Base-by-base conservation (phyloP, 345 rosid genomes). In the Erysimum cheiranthoides region DNA sequence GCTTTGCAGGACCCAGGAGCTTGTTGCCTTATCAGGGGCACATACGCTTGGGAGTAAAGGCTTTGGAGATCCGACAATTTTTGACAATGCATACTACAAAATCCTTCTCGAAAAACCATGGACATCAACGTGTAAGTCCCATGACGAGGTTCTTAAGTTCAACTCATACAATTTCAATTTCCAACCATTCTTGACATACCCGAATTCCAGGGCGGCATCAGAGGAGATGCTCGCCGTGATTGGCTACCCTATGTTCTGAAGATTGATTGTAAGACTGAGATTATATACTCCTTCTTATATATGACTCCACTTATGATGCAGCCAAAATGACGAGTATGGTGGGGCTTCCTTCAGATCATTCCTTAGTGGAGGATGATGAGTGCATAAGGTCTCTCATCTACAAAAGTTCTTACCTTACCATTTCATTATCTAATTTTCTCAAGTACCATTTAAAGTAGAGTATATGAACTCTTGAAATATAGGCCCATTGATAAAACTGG, bases 281-380 rank as follows among this genome's bases (percentile, higher is more conserved):
- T 59, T 10, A 16, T 4, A 11, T 10, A 32, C n/a, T n/a, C n/a
- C n/a, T n/a, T n/a, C 43, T 25, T 25, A 43, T 61, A 45, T 32
- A 27, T 21, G 39, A 30, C 8, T 61, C 32, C 51, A 36, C 12
- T 68, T 3, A 62, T 61, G 14, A 45, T 75, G 80, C 83, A 92
- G 95, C 68, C 65, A 90, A 87, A 45, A 90, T 89, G 97, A 50
- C 90, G 10, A 87, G 83, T 82, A 88, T 92, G 97, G 81, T 90
- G 18, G 96, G 98, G 66, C 96, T 92, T 78, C 95, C 96, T 83
- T 90, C 97, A 47, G 96, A 94, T 83, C 98, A 74, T 71, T 92
- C 90, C 60, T 83, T 92, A 21, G 89, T 84, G 31, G 93, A 89
- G 71, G 97, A 94, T 66, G 82, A 79, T 40, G 95, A 90, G 70